phyloP scores from a whole-genome alignment of 2,329 filamentous ascomycete species.

The Phaeosphaeriaceae sp. region DNA sequence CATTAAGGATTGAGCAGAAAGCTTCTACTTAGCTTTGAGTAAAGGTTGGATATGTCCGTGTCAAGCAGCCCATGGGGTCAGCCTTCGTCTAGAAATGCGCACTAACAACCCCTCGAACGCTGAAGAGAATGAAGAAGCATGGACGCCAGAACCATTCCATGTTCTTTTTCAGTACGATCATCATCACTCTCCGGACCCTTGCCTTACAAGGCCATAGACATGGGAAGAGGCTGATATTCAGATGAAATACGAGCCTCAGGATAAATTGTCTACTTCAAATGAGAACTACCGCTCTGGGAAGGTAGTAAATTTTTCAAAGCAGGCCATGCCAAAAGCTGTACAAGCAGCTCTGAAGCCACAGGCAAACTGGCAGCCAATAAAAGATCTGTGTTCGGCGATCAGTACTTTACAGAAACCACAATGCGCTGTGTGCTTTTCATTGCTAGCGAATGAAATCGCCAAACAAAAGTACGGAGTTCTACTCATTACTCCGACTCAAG shows the following conservation, averaged over 20 bases:
- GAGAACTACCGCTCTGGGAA: no score
- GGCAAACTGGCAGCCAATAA: no score
- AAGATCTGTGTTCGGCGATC: no score
- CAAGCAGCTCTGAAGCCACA: no score
- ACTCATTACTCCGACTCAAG: slow-evolving; percentile 20
- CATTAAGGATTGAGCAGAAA: slow-evolving; percentile 28
- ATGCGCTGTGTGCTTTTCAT: slow-evolving; percentile 24
- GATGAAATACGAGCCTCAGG: no score
- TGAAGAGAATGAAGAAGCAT: slow-evolving; percentile 15
- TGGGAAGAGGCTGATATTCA: slow-evolving; percentile 31
- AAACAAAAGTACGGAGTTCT: slow-evolving; percentile 24
- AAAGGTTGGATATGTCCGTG: slow-evolving; percentile 34
- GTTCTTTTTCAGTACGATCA: slow-evolving; percentile 25
- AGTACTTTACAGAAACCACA: slow-evolving; percentile 18
- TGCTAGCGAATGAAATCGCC: slow-evolving; percentile 15
- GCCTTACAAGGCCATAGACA: slow-evolving; percentile 16
- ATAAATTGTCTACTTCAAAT: no score
- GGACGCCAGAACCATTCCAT: slow-evolving; percentile 21
- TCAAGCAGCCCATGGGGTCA: slow-evolving; percentile 28
- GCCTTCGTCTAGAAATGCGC: slow-evolving; percentile 29
- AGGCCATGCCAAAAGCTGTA: no score
- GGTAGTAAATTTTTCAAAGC: no score
- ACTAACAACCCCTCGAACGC: slow-evolving; percentile 19
- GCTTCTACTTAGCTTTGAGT: slow-evolving; percentile 23
- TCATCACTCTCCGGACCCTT: not conserved